These are phyloP conservation scores for Vanrija sp. DNA, from an alignment of 1,284 basidiomycete genomes.

Conservation along the genomic window DNA sequence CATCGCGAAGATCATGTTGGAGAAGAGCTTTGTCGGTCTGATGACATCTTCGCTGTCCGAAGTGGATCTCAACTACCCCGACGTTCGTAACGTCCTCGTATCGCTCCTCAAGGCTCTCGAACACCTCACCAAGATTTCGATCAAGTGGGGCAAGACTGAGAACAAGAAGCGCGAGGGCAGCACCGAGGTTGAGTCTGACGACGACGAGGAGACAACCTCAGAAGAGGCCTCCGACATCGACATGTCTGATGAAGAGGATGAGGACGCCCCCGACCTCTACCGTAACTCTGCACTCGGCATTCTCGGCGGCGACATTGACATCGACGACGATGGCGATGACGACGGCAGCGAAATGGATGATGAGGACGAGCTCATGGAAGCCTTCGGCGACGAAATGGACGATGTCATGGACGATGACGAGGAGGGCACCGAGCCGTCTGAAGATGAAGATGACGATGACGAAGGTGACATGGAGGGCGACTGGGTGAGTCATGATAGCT, in stretches of 20 bases:
- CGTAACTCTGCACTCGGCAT: conserved; percentile 95
- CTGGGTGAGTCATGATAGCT: conserved; percentile 23
- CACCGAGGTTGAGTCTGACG: conserved; percentile 21
- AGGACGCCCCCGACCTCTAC: conserved; percentile 74
- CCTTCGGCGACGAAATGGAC: conserved; percentile 32
- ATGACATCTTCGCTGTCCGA: conserved; percentile 87
- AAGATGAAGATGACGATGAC: conserved; percentile 46
- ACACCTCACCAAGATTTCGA: conserved; percentile 87
- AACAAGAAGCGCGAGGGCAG: conserved; percentile 60
- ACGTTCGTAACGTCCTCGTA: conserved; percentile 77
- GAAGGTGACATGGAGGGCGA: conserved; percentile 28
- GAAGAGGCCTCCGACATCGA: conserved; percentile 59
- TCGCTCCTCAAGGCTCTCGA: conserved; percentile 86
- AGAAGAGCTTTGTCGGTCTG: conserved; percentile 91
- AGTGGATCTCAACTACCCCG: conserved; percentile 92
- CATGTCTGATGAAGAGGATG: conserved; percentile 63
- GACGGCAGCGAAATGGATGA: conserved; percentile 67
- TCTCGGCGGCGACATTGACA: conserved; percentile 56
- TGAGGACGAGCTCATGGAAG: conserved; percentile 58
- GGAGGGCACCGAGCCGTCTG: conserved; percentile 52
- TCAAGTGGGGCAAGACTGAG: conserved; percentile 86
- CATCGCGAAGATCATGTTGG: conserved; percentile 96
- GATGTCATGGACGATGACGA: conserved; percentile 53
- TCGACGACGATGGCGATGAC: conserved; percentile 65
- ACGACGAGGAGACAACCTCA: conserved; percentile 20